Evolutionary conservation across 2,329 filamentous ascomycete genomes (phyloP).

Genomic region (Trichoderma endophyticum): DNA sequence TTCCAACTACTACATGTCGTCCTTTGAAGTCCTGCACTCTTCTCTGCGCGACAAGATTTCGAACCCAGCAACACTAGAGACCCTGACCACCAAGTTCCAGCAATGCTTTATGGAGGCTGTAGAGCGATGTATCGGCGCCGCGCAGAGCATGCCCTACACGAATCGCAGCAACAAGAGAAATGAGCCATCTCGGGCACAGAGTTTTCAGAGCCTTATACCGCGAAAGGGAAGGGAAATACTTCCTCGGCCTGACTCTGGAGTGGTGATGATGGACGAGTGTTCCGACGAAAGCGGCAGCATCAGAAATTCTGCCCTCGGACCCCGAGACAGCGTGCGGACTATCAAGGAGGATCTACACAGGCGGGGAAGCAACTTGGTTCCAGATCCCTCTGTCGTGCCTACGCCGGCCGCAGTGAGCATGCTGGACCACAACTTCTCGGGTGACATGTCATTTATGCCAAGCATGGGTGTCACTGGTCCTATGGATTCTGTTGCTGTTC

Average conservation of each 20-base stretch:
- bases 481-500: constrained; percentile 24
- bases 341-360: constrained; percentile 22
- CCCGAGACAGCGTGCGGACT: constrained; percentile 34
- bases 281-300: constrained; percentile 39
- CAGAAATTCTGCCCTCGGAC: constrained; percentile 22
- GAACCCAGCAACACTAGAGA: constrained; percentile 38
- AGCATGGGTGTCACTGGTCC: constrained; percentile 20
- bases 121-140: constrained; percentile 35
- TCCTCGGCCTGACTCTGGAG: constrained; percentile 38
- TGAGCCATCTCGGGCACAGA: constrained; percentile 27
- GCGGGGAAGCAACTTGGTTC: constrained; percentile 27
- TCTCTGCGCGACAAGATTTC: constrained; percentile 38
- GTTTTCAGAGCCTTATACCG: constrained; percentile 23
- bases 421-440: constrained; percentile 21
- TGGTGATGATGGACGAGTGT: constrained; percentile 36
- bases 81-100: constrained; percentile 38
- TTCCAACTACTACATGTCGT: constrained; percentile 32
- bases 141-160: constrained; percentile 38
- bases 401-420: constrained; percentile 22
- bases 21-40: constrained; percentile 33
- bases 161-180: constrained; percentile 42
- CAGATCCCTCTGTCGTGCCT: constrained; percentile 22
- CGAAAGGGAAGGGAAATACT: constrained; percentile 27
- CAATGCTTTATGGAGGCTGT: constrained; percentile 41
- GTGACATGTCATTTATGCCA: constrained; percentile 25